Evolutionary conservation across 2,329 filamentous ascomycete species (phyloP), one percentile per base, ranked within the genome.

Genomic region (Rutstroemia sp.): DNA sequence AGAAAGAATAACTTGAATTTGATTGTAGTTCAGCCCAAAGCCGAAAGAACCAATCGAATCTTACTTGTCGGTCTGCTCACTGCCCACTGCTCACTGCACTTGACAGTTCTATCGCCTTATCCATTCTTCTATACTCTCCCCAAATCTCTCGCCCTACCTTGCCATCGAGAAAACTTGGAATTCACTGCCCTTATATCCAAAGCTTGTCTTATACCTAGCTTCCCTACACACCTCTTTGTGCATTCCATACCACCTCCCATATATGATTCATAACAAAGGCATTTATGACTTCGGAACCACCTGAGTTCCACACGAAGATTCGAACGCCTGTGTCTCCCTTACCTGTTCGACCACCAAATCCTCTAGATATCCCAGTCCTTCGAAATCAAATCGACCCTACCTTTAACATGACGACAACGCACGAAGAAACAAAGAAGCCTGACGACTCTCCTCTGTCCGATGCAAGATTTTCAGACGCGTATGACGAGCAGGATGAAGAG

Each of bases 251-350:
- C 9, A 27, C 16, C 41, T 19, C 21, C 30, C 30, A 12, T 47
- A 47, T 16, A 47, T 47, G 44, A 47, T 47, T 16, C 47, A 56
- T 19, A 56, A 51, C 53, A 56, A 56, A 45, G 53, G 41, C 39
- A 37, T 56, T 47, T 52, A 56, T 56, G 54, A 53, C 49, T 56
- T 52, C 49, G 18, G 76, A 80, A 70, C 72, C 78, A 67, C 73
- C 73, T 66, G 79, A 85, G 70, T 81, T 83, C 69, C 80, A 79
- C 69, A 82, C 82, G 73, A 79, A 83, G 70, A 80, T 80, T 62
- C 73, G 86, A 67, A 86, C 83, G 68, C 86, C 86, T 62, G 81
- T 86, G 68, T 88, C 84, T 69, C 86, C 86, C 67, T 83, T 85
- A 65, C 86, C 86, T 63, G 72, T 87, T 65, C 83, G 88, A 71